Base-by-base conservation (phyloP, 1,284 basidiomycete species). In the Hypsizygus ulmarius region DNA sequence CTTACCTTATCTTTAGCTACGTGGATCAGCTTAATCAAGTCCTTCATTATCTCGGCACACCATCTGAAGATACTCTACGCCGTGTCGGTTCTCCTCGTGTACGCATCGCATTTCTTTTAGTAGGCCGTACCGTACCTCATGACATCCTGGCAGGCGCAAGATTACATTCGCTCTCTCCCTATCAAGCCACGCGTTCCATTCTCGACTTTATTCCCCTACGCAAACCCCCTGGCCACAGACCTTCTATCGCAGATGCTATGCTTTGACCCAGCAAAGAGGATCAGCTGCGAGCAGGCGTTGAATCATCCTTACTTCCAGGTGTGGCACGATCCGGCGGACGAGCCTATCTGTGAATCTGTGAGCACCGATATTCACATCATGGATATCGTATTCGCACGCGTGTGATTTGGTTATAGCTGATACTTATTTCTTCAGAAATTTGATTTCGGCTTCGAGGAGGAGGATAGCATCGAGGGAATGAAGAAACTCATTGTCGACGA, bases 11-110 rank as follows among this genome's bases (percentile, higher is more conserved):
- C 15, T 43, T 5, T 57, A 90, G 89, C 66, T 97, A 97, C 63
- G 96, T 99, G 50, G 96, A 99, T 67, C 97, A 99, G 68, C 78
- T 99, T 36, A 99, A 99, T 67, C 96, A 97, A 69, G 98, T 99
- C 63, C 77, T 99, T 35, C 94, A 99, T 69, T 93, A 95, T 63
- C 83, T 99, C 21, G 97, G 97, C 32, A 99, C 97, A 0, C 97
- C 97, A 0, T 90, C 90, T 9, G 96, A 99, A 67, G 92, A 96
- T 57, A 98, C 97, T 0, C 82, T 99, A 25, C 84, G 93, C 39
- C 85, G 97, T 36, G 93, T 99, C 42, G 97, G 97, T 32, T 93
- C 89, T 36, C 92, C 93, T 39, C 79, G 88, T 57, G 91, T 89
- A 66, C 39, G 79, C 69, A 14, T 33, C 7, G 16, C 19, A 8